Conservation (phyloP, 345 rosid genomes). For the Abelmoschus esculentus region DNA sequence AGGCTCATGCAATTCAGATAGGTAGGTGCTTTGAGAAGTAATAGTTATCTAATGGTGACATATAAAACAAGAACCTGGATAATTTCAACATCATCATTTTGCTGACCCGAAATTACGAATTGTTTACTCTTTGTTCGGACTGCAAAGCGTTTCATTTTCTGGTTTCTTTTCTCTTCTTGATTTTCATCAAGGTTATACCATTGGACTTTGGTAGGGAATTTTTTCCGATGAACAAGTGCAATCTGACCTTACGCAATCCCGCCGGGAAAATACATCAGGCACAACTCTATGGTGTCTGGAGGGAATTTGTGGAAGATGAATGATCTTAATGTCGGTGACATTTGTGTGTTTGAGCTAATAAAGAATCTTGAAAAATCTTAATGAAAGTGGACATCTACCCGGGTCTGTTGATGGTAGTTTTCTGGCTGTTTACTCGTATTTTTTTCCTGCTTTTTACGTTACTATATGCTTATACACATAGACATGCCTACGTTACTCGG, state of each 20-base stretch:
- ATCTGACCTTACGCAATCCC: not conserved
- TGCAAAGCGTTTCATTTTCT: not conserved
- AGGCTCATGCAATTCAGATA: conserved; percentile 8
- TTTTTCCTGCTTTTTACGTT: not conserved
- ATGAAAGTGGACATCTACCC: not conserved
- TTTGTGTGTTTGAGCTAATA: not conserved
- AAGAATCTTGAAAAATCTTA: not conserved
- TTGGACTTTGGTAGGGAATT: not conserved
- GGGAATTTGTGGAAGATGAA: not conserved
- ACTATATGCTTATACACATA: not conserved
- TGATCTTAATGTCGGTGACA: not conserved
- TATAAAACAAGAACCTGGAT: not conserved
- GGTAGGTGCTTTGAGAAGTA: conserved; percentile 11
- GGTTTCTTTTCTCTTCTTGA: not conserved
- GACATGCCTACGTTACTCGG: not conserved
- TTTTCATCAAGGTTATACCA: not conserved
- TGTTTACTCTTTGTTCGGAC: no score
- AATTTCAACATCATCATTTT: not conserved
- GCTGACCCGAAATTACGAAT: not conserved
- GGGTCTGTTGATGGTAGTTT: conserved; percentile 69
- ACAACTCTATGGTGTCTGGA: not conserved
- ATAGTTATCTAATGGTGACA: not conserved
- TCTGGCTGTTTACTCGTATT: not conserved
- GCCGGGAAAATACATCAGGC: not conserved
- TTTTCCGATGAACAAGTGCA: not conserved